Evolutionary conservation across 2,329 filamentous ascomycete genomes (phyloP).

Genomic region (Tolypocladium album): DNA sequence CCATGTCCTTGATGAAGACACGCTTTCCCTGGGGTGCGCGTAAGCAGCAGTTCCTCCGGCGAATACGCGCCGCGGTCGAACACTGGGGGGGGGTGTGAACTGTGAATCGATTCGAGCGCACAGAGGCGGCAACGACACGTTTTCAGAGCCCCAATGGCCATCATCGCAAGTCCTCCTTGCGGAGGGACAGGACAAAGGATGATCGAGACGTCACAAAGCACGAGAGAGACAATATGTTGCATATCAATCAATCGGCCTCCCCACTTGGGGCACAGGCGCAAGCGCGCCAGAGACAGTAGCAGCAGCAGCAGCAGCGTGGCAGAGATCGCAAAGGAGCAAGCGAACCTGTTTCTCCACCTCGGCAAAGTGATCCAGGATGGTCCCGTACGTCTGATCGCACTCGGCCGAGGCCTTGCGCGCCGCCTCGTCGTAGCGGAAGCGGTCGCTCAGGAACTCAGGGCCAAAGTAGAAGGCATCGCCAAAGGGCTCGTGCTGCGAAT

Average conservation of each 20-base stretch:
- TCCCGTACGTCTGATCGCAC: constrained; percentile 58
- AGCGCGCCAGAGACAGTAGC: neutral
- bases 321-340: constrained; percentile 11
- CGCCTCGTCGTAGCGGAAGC: constrained; percentile 61
- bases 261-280: neutral
- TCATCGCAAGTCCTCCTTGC: neutral
- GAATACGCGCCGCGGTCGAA: neutral
- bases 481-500: constrained; percentile 90
- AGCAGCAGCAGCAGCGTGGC: constrained; percentile 4
- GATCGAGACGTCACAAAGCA: neutral
- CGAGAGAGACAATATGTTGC: neutral
- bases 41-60: constrained; percentile 3
- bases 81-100: neutral
- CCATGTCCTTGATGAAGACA: constrained; percentile 96
- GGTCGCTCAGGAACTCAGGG: constrained; percentile 70
- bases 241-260: neutral
- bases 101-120: neutral
- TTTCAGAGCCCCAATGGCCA: neutral
- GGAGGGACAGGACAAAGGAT: neutral
- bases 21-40: constrained; percentile 61
- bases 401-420: constrained; percentile 53
- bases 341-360: constrained; percentile 63
- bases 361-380: constrained; percentile 68
- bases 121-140: neutral
- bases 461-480: constrained; percentile 96